A percentile compares a stretch with the other conserved stretches of the same genome.
Conservation (phyloP, 176 grass and related monocot species). For the Paspalum notatum region DNA sequence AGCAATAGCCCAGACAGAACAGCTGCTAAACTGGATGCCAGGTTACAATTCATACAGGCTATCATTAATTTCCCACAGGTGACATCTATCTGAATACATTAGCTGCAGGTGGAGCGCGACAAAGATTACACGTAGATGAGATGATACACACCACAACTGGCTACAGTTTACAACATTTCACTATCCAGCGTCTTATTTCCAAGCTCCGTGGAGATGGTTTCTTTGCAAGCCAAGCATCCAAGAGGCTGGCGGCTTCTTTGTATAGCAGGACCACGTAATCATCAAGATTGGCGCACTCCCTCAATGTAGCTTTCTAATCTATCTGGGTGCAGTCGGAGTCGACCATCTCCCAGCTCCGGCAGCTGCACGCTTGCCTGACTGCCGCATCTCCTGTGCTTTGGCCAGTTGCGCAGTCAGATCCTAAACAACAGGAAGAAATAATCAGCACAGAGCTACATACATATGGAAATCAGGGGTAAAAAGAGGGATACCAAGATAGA, state of each 20-base stretch:
- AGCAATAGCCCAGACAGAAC: too few relatives aligned
- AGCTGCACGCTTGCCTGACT: constrained; percentile 39
- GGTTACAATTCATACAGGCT: background rate
- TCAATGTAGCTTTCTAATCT: background rate
- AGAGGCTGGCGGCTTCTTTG: background rate
- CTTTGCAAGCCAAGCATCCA: background rate
- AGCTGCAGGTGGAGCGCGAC: background rate
- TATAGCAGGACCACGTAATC: background rate
- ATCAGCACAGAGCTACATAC: background rate
- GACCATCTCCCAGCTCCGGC: constrained; percentile 62
- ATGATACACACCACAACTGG: background rate
- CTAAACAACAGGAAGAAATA: constrained; percentile 27
- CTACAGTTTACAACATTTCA: background rate
- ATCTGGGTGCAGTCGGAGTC: constrained; percentile 32
- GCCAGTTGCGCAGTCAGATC: constrained; percentile 47
- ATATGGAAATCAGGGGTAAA: background rate
- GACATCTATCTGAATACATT: constrained; percentile 1
- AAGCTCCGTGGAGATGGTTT: background rate
- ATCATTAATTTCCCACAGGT: background rate
- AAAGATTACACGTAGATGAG: background rate
- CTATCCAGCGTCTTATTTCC: background rate
- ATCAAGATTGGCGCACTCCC: background rate
- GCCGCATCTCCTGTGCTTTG: constrained; percentile 54
- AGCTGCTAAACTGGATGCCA: background rate
- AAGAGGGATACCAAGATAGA: background rate